Evolutionary conservation across 2,329 filamentous ascomycete genomes (phyloP).

Genomic region (Didymella pinodella): DNA sequence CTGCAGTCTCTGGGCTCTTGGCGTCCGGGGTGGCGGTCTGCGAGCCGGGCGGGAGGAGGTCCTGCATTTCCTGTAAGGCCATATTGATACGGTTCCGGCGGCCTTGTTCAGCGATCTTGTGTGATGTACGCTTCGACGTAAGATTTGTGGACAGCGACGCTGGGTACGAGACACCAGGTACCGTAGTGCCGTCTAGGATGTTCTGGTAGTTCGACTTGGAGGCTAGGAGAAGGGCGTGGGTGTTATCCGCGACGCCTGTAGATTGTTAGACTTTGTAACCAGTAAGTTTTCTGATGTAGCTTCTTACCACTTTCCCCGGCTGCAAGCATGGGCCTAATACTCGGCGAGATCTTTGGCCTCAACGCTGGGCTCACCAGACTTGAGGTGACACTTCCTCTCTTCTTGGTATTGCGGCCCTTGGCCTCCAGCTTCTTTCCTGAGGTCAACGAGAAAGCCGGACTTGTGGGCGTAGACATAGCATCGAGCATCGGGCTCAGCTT

Average conservation of each 20-base stretch:
- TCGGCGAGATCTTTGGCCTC: constrained; percentile 88
- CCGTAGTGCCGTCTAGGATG: constrained; percentile 88
- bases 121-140: constrained; percentile 94
- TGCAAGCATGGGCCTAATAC: constrained; percentile 88
- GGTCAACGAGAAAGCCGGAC: constrained; percentile 42
- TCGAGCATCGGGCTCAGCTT: constrained; percentile 62
- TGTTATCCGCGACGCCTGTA: constrained; percentile 61
- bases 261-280: constrained; percentile 21
- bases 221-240: constrained; percentile 78
- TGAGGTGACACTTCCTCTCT: constrained; percentile 63
- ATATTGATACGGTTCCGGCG: constrained; percentile 94
- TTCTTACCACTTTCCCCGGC: constrained; percentile 63
- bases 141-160: constrained; percentile 91
- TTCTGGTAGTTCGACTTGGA: constrained; percentile 99
- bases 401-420: constrained; percentile 48
- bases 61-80: constrained; percentile 89
- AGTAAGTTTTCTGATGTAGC: neutral
- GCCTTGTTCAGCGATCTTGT: constrained; percentile 98
- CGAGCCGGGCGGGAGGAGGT: constrained; percentile 72
- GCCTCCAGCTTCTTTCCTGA: constrained; percentile 42
- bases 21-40: constrained; percentile 34
- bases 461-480: constrained; percentile 61
- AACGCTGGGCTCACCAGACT: constrained; percentile 86
- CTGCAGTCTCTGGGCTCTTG: constrained; percentile 49
- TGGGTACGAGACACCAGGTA: constrained; percentile 90